Percentiles rank a stretch among this genome's conserved stretches.
Conservation (phyloP, 371 early-diverging fungal species). For the Mortierella sp. region DNA sequence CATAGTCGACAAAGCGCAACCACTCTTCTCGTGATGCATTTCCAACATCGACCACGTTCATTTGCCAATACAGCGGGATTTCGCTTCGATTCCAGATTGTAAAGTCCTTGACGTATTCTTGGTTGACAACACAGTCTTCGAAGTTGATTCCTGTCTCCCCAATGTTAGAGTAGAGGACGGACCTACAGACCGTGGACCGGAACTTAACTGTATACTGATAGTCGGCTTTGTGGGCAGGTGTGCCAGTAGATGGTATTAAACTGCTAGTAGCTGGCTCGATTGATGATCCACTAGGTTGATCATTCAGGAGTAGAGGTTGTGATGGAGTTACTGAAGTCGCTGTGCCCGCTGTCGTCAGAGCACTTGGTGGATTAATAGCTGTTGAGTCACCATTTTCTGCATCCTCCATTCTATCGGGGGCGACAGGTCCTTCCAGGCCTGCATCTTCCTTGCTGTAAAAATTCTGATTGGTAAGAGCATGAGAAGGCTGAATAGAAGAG, state of each 20-base stretch:
- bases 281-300: neutral
- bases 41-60: conserved; percentile 77
- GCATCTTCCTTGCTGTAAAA: too few relatives aligned
- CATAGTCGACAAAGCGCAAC: conserved; percentile 80
- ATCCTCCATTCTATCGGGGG: too few relatives aligned
- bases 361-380: too few relatives aligned
- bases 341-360: too few relatives aligned
- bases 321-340: too few relatives aligned
- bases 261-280: conserved; percentile 13
- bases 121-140: conserved; percentile 93
- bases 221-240: conserved; percentile 57
- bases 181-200: conserved; percentile 85
- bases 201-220: conserved; percentile 82
- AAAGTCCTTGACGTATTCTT: conserved; percentile 89
- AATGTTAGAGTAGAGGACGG: conserved; percentile 91
- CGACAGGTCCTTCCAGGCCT: too few relatives aligned
- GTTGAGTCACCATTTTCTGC: too few relatives aligned
- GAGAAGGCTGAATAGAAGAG: neutral
- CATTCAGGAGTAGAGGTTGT: too few relatives aligned
- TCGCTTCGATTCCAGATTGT: conserved; percentile 91
- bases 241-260: conserved; percentile 3
- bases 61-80: conserved; percentile 89
- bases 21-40: conserved; percentile 65
- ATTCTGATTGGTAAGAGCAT: too few relatives aligned
- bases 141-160: conserved; percentile 90